Conservation (phyloP, 768 basidiomycete species). For the Xanthoconium purpureum region DNA sequence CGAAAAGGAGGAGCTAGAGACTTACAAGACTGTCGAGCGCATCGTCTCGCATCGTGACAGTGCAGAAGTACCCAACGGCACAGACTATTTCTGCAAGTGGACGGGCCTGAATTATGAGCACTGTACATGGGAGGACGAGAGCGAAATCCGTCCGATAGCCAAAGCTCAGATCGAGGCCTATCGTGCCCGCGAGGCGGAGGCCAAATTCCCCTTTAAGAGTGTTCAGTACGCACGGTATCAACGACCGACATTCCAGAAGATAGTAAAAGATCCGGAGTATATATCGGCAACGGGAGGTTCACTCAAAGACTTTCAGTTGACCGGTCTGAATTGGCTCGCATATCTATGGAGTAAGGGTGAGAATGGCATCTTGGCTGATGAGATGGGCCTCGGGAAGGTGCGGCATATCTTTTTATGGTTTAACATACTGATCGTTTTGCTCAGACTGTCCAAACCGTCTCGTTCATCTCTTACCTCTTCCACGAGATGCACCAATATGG, state of each 20-base stretch:
- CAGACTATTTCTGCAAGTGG: conserved; percentile 98
- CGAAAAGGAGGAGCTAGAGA: conserved; percentile 87
- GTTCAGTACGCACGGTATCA: conserved; percentile 56
- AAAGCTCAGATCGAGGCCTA: conserved; percentile 78
- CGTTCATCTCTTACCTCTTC: conserved; percentile 93
- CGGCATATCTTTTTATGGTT: neutral
- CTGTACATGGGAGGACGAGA: conserved; percentile 90
- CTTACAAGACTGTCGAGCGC: conserved; percentile 88
- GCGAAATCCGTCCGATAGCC: conserved; percentile 76
- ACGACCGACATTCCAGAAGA: conserved; percentile 79
- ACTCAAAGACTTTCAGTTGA: conserved; percentile 97
- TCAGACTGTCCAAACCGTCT: conserved; percentile 92
- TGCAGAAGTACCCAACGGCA: conserved; percentile 42
- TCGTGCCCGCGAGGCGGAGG: conserved; percentile 70
- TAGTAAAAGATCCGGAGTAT: conserved; percentile 86
- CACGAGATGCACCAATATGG: conserved; percentile 91
- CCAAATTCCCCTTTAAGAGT: conserved; percentile 85
- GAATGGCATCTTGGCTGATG: conserved; percentile 96
- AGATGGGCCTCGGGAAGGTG: conserved; percentile 99
- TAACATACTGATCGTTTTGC: conserved; percentile 11
- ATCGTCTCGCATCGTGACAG: conserved; percentile 77
- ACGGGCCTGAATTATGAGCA: conserved; percentile 88
- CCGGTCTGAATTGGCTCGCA: conserved; percentile 97
- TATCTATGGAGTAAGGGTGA: conserved; percentile 94
- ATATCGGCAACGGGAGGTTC: conserved; percentile 72